These are phyloP conservation scores for Blepharisma japonicum DNA, from an alignment of 73 alveolate species.

Conservation along the genomic window DNA sequence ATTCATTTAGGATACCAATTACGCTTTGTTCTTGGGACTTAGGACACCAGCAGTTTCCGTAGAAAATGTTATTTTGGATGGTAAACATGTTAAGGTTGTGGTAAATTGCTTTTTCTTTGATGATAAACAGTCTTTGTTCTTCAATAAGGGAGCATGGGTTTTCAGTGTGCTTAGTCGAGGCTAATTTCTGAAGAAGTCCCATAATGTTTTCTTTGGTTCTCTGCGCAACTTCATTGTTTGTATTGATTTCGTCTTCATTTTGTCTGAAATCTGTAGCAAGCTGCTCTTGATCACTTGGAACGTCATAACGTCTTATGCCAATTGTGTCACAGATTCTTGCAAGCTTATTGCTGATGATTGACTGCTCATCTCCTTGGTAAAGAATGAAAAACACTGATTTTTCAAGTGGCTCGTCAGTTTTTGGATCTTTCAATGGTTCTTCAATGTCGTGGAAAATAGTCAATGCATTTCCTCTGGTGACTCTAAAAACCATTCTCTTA, in stretches of 20 bases:
- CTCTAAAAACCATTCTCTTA: constrained; percentile 84
- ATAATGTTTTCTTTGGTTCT: constrained; percentile 59
- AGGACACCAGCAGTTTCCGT: constrained; percentile 83
- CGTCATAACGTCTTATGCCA: constrained; percentile 60
- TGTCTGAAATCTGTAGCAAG: constrained; percentile 44
- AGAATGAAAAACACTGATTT: constrained; percentile 73
- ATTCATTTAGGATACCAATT: constrained; percentile 45
- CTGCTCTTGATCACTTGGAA: constrained; percentile 35
- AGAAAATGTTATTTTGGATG: constrained; percentile 44
- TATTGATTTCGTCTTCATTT: constrained; percentile 48
- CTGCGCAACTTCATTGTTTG: constrained; percentile 42
- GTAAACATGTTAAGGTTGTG: constrained; percentile 52
- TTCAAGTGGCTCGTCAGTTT: constrained; percentile 42
- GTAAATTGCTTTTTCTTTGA: constrained; percentile 70
- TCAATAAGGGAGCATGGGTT: constrained; percentile 55
- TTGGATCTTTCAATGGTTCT: constrained; percentile 42
- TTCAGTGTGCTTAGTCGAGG: constrained; percentile 42
- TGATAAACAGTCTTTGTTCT: constrained; percentile 57
- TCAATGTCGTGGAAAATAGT: constrained; percentile 68
- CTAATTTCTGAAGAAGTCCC: constrained; percentile 40
- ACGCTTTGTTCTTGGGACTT: constrained; percentile 52
- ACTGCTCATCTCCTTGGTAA: constrained; percentile 81
- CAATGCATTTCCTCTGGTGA: constrained; percentile 86
- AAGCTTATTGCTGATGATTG: constrained; percentile 61
- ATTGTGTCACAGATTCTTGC: constrained; percentile 78